Evolutionary conservation across 2,329 filamentous ascomycete genomes (phyloP), one percentile per base, ranked within the genome.

Genomic region (Sporothrix humicola): DNA sequence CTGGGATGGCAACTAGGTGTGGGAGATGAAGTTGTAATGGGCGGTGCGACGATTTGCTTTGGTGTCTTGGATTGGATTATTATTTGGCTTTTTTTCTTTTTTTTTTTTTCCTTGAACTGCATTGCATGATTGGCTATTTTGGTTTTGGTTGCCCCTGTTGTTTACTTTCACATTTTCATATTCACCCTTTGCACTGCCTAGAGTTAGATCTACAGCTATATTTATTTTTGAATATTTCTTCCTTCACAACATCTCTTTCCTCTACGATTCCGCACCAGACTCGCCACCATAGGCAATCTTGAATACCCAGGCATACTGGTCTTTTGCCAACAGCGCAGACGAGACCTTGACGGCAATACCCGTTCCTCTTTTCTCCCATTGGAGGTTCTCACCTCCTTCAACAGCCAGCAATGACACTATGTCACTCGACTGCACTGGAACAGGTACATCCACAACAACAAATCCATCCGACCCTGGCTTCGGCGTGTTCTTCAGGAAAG

Each of bases 381-480:
- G 79, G 44, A 84, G 73, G 23, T 77, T 77, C 61, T 84, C 54
- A 31, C 65, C 31, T 12, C 72, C 68, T 63, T 46, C n/a, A 0
- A 46, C 42, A 1, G 50, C 73, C 58, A 87, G 78, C 42, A 87
- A 80, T 8, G 81, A 84, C 0, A 87, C 79, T 10, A 75, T 63
- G 77, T 87, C 85, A 0, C 83, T 84, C 0, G 78, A 48, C 12
- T 85, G 68, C 52, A 82, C 82, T 0, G 85, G 85, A 10, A 87
- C 75, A 0, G 83, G 82, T 48, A 80, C 48, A 80, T 76, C 48
- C 17, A 75, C 58, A 0, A 42, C 20, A 2, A 86, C 74, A 2
- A 77, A 81, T 2, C 78, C 79, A 17, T 80, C 80, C 1, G 9
- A n/a, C 9, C 75, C 69, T 23, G 17, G 63, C 17, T 48, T 26